Evolutionary conservation across 2,329 filamentous ascomycete genomes (phyloP).

Genomic region (Chaetomium strumarium): DNA sequence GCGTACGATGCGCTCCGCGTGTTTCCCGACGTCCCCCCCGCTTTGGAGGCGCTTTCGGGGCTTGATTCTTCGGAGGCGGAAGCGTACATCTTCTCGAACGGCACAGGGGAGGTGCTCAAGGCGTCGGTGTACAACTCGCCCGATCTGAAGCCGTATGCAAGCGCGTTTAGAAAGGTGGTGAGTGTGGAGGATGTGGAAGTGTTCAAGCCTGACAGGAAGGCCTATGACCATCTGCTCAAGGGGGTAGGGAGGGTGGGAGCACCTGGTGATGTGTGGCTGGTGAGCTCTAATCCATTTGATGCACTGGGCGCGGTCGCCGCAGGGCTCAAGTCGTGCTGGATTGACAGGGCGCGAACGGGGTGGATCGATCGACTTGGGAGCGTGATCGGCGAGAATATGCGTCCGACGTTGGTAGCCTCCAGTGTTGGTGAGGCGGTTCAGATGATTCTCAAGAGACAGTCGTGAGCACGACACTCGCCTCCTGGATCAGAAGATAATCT

Average conservation of each 20-base stretch:
- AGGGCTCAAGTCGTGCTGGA: conserved; percentile 60
- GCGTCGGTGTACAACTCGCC: conserved; percentile 54
- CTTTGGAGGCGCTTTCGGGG: conserved; percentile 44
- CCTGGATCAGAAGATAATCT: background rate
- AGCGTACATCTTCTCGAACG: conserved; percentile 65
- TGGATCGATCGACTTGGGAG: conserved; percentile 60
- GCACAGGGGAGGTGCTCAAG: conserved; percentile 56
- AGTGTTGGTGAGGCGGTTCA: conserved; percentile 53
- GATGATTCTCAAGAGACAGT: conserved; percentile 24
- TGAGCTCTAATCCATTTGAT: conserved; percentile 71
- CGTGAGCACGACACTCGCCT: no score
- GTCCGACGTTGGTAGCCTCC: conserved; percentile 48
- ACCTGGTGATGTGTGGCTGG: conserved; percentile 55
- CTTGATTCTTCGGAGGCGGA: conserved; percentile 34
- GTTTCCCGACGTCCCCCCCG: conserved; percentile 57
- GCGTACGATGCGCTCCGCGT: conserved; percentile 59
- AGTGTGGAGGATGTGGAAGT: conserved; percentile 53
- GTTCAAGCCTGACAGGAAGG: conserved; percentile 60
- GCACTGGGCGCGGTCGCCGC: conserved; percentile 56
- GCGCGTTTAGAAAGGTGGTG: conserved; percentile 49
- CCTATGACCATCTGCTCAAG: conserved; percentile 55
- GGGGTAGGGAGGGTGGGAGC: conserved; percentile 41
- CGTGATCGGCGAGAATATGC: conserved; percentile 31
- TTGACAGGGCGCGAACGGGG: conserved; percentile 56
- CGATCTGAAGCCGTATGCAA: conserved; percentile 43